Evolutionary conservation across 2,329 filamentous ascomycete species (phyloP).

Genomic region (Drechslerella dactyloides): DNA sequence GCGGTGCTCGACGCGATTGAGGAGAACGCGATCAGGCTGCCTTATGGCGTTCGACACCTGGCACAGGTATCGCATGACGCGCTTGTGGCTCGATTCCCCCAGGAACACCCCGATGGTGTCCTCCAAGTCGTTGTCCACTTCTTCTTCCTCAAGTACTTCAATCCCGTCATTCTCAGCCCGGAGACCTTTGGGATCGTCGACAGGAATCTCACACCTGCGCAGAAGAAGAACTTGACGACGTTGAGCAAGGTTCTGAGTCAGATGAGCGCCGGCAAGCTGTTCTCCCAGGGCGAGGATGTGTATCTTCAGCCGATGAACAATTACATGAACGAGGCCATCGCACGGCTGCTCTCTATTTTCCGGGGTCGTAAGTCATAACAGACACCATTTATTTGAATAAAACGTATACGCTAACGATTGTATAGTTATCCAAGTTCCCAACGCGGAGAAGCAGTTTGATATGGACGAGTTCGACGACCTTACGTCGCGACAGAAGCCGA

Average conservation of each 20-base stretch:
- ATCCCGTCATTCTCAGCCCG: conserved; percentile 84
- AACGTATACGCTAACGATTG: conserved; percentile 56
- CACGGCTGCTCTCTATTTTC: conserved; percentile 73
- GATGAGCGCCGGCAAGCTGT: conserved; percentile 83
- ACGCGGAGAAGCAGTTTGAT: conserved; percentile 90
- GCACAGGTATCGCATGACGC: conserved; percentile 83
- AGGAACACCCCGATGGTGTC: conserved; percentile 76
- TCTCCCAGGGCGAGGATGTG: conserved; percentile 84
- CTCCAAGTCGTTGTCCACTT: conserved; percentile 86
- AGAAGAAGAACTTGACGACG: conserved; percentile 89
- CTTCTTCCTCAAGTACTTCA: conserved; percentile 93
- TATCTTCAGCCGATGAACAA: conserved; percentile 94
- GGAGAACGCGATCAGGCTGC: conserved; percentile 83
- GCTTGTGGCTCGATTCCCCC: conserved; percentile 76
- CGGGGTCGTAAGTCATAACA: conserved; percentile 43
- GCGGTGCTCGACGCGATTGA: conserved; percentile 84
- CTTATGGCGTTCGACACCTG: conserved; percentile 88
- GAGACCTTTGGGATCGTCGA: conserved; percentile 94
- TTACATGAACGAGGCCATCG: conserved; percentile 84
- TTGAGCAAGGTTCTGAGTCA: conserved; percentile 91
- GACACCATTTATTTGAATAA: neutral
- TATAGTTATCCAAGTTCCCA: conserved; percentile 77
- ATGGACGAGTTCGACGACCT: conserved; percentile 99
- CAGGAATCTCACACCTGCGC: conserved; percentile 82
- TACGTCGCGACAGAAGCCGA: conserved; percentile 94